A percentile compares a stretch with the other conserved stretches of the same genome.
These are phyloP conservation scores for Aspergillus phoenicis DNA, from an alignment of 2,329 filamentous ascomycete species.

Conservation along the genomic window DNA sequence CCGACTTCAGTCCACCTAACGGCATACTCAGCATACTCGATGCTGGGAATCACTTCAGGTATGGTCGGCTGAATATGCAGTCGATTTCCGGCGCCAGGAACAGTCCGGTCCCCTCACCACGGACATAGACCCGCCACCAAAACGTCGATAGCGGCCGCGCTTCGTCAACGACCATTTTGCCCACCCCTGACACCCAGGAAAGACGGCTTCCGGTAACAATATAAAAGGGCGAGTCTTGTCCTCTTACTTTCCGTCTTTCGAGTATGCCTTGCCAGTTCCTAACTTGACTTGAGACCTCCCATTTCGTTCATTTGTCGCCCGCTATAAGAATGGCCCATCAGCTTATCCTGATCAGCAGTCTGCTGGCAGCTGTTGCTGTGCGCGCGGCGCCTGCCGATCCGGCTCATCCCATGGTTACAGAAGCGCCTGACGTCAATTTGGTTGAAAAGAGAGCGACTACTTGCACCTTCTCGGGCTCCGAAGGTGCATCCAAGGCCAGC, in stretches of 20 bases:
- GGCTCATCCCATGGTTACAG: not conserved
- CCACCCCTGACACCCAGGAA: not conserved
- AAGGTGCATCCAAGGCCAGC: constrained; percentile 1
- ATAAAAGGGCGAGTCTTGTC: not conserved
- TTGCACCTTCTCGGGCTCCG: constrained; percentile 4
- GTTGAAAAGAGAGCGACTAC: not conserved
- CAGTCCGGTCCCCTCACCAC: not conserved
- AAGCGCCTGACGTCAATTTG: not conserved
- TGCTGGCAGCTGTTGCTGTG: constrained; percentile 2
- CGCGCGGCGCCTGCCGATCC: not conserved
- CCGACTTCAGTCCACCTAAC: too few species aligned
- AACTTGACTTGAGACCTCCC: not conserved
- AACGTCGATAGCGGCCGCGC: not conserved
- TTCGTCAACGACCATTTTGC: not conserved
- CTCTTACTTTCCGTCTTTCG: not conserved
- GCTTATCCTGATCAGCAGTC: not conserved
- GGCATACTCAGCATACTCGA: too few species aligned
- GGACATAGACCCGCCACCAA: not conserved
- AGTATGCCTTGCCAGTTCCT: not conserved
- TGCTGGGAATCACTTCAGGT: not conserved
- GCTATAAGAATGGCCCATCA: not conserved
- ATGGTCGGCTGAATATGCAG: not conserved
- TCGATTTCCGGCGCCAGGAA: not conserved
- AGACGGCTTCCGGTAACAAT: not conserved
- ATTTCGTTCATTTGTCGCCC: too few species aligned